A percentile compares a stretch with the other conserved stretches of the same genome.
phyloP scores from a whole-genome alignment of 371 early-diverging fungal genomes.

The Mortierella sp. region DNA sequence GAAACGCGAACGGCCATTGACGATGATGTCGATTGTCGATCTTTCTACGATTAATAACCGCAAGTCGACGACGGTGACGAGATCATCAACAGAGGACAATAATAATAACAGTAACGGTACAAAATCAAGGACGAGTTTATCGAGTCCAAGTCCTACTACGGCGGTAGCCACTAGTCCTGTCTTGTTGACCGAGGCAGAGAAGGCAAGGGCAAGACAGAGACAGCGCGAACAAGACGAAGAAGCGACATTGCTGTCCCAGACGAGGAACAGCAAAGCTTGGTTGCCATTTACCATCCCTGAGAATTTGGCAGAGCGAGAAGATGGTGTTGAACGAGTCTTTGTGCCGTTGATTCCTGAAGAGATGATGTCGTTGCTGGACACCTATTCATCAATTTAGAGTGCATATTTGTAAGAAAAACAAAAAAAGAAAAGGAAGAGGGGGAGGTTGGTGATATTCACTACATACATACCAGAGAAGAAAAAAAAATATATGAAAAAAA shows the following conservation, averaged over 20 bases:
- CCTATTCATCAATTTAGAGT: constrained; percentile 15
- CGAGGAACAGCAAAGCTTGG: constrained; percentile 39
- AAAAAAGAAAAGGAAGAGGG: background rate
- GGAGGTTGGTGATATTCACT: background rate
- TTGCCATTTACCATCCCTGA: constrained; percentile 35
- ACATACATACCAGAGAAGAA: too few relatives aligned
- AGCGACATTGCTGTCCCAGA: constrained; percentile 41
- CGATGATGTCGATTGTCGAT: constrained; percentile 33
- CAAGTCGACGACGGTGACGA: background rate
- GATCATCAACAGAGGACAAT: constrained; percentile 5
- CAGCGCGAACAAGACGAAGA: constrained; percentile 34
- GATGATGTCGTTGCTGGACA: constrained; percentile 55
- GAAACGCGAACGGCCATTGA: constrained; percentile 45
- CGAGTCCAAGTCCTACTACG: constrained; percentile 3
- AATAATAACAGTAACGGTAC: background rate
- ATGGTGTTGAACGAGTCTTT: constrained; percentile 42
- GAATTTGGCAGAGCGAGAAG: constrained; percentile 37
- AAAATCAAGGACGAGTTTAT: constrained; percentile 13
- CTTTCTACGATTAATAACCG: background rate
- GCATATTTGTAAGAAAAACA: background rate
- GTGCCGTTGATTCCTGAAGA: constrained; percentile 53
- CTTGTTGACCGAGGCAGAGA: constrained; percentile 49
- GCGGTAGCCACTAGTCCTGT: constrained; percentile 3
- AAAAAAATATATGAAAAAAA: too few relatives aligned
- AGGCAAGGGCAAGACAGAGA: constrained; percentile 32